These are phyloP conservation scores for Metschnikowia hibisci DNA, from an alignment of 805 yeast species.

Conservation along the genomic window DNA sequence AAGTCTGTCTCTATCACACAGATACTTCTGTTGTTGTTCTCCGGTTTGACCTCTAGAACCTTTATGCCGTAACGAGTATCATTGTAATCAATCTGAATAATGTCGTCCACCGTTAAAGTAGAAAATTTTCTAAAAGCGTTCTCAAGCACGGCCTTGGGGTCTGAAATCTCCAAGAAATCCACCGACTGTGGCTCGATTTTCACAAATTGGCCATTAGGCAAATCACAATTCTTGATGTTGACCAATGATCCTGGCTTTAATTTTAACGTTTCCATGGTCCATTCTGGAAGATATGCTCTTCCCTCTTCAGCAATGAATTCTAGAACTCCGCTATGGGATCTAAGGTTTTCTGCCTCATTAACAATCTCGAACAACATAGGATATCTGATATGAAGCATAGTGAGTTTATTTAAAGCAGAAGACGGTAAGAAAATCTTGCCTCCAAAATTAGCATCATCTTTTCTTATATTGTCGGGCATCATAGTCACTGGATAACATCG, in stretches of 20 bases:
- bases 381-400: slow-evolving; percentile 87
- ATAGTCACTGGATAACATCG: slow-evolving; percentile 88
- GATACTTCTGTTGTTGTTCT: slow-evolving; percentile 57
- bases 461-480: slow-evolving; percentile 74
- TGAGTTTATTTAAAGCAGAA: slow-evolving; percentile 80
- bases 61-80: slow-evolving; percentile 72
- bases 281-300: slow-evolving; percentile 86
- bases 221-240: slow-evolving; percentile 68
- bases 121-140: slow-evolving; percentile 87
- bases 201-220: slow-evolving; percentile 84
- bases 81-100: slow-evolving; percentile 82
- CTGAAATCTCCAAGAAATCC: slow-evolving; percentile 87
- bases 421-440: slow-evolving; percentile 96
- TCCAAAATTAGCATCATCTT: slow-evolving; percentile 82
- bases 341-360: slow-evolving; percentile 56
- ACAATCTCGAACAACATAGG: slow-evolving; percentile 90
- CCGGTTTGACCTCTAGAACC: slow-evolving; percentile 85
- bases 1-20: slow-evolving; percentile 97
- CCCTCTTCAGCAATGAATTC: slow-evolving; percentile 98
- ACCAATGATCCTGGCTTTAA: slow-evolving; percentile 78
- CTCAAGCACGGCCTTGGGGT: slow-evolving; percentile 95
- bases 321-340: slow-evolving; percentile 88
- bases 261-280: slow-evolving; percentile 86
- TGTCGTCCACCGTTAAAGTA: slow-evolving; percentile 78
- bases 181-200: slow-evolving; percentile 94